Conservation (phyloP, 2,329 filamentous ascomycete species). For the Eurotiales sp. region DNA sequence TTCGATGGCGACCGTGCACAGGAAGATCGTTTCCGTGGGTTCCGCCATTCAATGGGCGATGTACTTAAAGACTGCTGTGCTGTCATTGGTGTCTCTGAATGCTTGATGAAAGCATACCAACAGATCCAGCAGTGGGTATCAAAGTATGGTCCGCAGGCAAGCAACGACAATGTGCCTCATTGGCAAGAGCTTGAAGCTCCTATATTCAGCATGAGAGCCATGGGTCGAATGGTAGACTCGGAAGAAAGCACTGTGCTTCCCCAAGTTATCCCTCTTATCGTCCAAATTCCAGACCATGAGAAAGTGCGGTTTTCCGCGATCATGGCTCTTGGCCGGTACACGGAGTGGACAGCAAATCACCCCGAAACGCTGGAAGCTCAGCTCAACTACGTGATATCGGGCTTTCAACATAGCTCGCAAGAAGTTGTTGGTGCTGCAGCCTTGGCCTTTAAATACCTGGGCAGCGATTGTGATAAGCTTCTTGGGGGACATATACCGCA, state of each 20-base stretch:
- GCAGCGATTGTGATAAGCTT: conserved; percentile 85
- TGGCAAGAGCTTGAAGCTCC: conserved; percentile 97
- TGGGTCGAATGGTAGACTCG: conserved; percentile 91
- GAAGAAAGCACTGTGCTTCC: conserved; percentile 84
- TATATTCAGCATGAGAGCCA: conserved; percentile 88
- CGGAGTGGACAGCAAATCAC: conserved; percentile 94
- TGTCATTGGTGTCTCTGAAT: conserved; percentile 89
- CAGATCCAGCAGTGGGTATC: conserved; percentile 86
- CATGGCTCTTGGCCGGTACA: conserved; percentile 95
- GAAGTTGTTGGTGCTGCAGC: conserved; percentile 91
- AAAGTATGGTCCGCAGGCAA: conserved; percentile 72
- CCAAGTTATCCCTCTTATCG: conserved; percentile 86
- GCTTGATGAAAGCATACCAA: conserved; percentile 80
- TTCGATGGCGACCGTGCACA: conserved; percentile 95
- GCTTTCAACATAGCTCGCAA: conserved; percentile 81
- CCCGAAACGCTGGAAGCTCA: conserved; percentile 89
- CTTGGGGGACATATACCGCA: conserved; percentile 79
- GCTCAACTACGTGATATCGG: conserved; percentile 91
- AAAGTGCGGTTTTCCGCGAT: conserved; percentile 98
- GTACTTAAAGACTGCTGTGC: conserved; percentile 96
- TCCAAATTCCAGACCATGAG: conserved; percentile 91
- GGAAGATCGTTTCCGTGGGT: conserved; percentile 95
- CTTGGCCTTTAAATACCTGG: conserved; percentile 94
- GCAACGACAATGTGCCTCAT: conserved; percentile 72
- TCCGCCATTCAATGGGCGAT: conserved; percentile 95